Percentiles rank a stretch among this genome's conserved stretches.
Evolutionary conservation across 1,284 basidiomycete genomes (phyloP).

Genomic region (Naganishia albida): DNA sequence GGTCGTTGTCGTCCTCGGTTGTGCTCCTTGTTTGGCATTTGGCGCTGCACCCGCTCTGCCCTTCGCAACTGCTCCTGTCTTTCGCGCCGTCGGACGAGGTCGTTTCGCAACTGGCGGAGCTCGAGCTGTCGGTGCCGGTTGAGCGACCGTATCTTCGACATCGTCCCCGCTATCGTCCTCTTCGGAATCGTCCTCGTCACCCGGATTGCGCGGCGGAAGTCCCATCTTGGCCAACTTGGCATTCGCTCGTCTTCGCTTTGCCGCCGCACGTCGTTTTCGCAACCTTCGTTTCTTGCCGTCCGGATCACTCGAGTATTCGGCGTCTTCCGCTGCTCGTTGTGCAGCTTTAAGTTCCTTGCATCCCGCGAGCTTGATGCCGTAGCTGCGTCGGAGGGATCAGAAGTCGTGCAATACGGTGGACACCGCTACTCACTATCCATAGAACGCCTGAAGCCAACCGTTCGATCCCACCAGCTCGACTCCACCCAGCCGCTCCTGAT

Average conservation of each 20-base stretch:
- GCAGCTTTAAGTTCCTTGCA: conserved; percentile 23
- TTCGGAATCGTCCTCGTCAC: conserved; percentile 7
- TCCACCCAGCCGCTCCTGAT: conserved; percentile 24
- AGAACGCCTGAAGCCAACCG: conserved; percentile 26
- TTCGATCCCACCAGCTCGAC: conserved; percentile 21
- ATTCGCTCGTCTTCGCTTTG: conserved; percentile 7
- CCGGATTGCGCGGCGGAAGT: background rate
- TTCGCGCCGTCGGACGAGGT: background rate
- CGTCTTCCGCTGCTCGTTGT: conserved; percentile 17
- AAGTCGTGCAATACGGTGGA: background rate
- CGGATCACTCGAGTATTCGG: conserved; percentile 20
- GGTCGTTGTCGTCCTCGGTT: conserved; percentile 19
- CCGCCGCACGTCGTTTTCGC: conserved; percentile 21
- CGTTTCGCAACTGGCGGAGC: background rate
- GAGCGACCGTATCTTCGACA: background rate
- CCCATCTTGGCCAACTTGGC: conserved; percentile 9
- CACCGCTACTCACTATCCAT: conserved; percentile 11
- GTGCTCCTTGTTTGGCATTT: background rate
- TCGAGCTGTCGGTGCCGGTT: conserved; percentile 2
- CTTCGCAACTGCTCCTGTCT: background rate
- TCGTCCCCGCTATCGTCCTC: conserved; percentile 7
- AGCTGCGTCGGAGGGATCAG: background rate
- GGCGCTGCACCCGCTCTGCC: background rate
- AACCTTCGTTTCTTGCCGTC: conserved; percentile 22
- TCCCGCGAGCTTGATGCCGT: conserved; percentile 21